Percentiles rank a stretch among this genome's conserved stretches.
Evolutionary conservation across 179 eudicot species (phyloP).

Genomic region (Vitellaria paradoxa): DNA sequence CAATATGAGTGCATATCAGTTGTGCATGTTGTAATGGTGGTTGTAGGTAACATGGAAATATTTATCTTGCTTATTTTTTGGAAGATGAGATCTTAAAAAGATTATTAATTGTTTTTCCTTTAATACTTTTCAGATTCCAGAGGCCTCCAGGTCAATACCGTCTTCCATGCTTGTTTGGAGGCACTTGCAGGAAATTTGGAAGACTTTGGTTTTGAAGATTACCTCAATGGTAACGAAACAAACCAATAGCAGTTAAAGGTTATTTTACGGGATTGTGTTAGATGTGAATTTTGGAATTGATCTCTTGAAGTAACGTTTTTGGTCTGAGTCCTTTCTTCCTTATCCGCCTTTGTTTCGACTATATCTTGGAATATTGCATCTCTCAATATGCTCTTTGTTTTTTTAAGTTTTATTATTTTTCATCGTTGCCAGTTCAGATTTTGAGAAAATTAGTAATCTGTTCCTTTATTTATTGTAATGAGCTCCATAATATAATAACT

Average conservation of each 20-base stretch:
- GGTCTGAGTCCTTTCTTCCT: background rate
- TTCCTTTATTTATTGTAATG: background rate
- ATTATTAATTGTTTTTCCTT: background rate
- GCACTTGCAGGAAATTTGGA: conserved; percentile 68
- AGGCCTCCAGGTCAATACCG: conserved; percentile 84
- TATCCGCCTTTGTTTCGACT: background rate
- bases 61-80: background rate
- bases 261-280: background rate
- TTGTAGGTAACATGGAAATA: background rate
- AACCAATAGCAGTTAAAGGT: background rate
- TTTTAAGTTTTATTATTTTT: too few relatives aligned
- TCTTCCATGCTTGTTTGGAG: conserved; percentile 87
- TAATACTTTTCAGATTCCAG: conserved; percentile 62
- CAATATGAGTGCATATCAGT: too few relatives aligned
- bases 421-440: too few relatives aligned
- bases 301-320: background rate
- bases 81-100: background rate
- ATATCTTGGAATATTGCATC: background rate
- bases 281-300: background rate
- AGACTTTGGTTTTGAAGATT: conserved; percentile 78
- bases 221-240: conserved; percentile 62
- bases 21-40: background rate
- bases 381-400: background rate
- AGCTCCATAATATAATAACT: background rate
- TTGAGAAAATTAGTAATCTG: background rate